Percentiles rank a stretch among this genome's conserved stretches.
Evolutionary conservation across 495 filamentous ascomycete species (phyloP).

Genomic region (Cladorrhinum samala): DNA sequence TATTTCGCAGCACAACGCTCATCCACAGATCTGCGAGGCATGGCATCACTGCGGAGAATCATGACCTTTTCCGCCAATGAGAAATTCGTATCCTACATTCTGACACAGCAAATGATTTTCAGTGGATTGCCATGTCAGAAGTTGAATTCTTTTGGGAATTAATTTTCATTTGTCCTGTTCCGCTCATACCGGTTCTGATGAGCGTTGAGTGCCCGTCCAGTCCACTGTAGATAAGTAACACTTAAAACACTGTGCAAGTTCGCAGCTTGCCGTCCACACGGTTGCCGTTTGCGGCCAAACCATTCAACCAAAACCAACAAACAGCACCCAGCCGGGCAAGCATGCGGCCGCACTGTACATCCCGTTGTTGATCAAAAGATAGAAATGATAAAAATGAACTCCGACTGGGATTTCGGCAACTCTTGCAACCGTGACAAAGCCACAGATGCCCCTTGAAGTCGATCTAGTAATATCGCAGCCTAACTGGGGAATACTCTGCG

Average conservation of each 20-base stretch:
- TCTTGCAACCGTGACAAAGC: background rate
- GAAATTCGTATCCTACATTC: too few relatives aligned
- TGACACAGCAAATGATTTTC: too few relatives aligned
- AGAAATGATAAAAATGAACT: background rate
- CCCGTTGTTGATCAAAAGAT: too few relatives aligned
- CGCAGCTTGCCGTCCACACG: too few relatives aligned
- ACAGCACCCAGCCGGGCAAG: background rate
- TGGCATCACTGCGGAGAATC: background rate
- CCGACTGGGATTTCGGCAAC: background rate
- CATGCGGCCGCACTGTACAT: background rate
- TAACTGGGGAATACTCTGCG: background rate
- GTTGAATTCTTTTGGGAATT: too few relatives aligned
- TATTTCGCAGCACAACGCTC: too few relatives aligned
- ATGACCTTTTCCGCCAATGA: background rate
- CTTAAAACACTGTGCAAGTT: too few relatives aligned
- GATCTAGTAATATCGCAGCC: background rate
- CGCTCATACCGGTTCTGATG: background rate
- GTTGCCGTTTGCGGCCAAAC: slow-evolving; percentile 4
- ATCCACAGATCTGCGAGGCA: too few relatives aligned
- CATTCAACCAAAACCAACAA: background rate
- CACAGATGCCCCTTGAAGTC: background rate
- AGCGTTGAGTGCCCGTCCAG: too few relatives aligned
- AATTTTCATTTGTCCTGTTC: background rate
- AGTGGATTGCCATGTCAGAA: too few relatives aligned
- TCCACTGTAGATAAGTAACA: too few relatives aligned